A percentile compares a stretch with the other conserved stretches of the same genome.
These are phyloP conservation scores for Podila horticola DNA, from an alignment of 192 early-diverging fungal species.

Conservation along the genomic window DNA sequence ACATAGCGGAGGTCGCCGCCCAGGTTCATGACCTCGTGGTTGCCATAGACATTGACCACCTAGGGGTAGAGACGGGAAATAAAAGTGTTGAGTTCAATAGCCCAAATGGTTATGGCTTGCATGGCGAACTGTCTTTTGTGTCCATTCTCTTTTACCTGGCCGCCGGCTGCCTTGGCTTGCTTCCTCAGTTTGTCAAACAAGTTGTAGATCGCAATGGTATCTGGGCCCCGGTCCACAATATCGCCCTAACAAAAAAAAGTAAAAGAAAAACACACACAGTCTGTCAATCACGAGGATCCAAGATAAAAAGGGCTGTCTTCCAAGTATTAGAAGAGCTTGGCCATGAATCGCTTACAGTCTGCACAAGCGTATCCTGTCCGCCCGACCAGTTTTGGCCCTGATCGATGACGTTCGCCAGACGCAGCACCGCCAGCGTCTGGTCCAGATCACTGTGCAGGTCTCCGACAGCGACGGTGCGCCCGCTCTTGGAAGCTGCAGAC, in stretches of 20 bases:
- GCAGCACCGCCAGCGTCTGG: conserved; percentile 60
- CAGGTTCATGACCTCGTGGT: conserved; percentile 51
- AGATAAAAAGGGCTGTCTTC: not conserved
- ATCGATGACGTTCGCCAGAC: conserved; percentile 69
- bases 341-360: conserved; percentile 56
- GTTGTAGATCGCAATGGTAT: conserved; percentile 72
- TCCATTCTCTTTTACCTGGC: conserved; percentile 27
- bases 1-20: conserved; percentile 29
- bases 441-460: conserved; percentile 76
- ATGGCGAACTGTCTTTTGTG: no score
- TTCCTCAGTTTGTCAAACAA: conserved; percentile 61
- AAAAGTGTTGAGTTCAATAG: not conserved
- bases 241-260: conserved; percentile 59
- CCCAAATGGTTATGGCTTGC: no score
- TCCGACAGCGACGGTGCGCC: conserved; percentile 71
- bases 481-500: not conserved
- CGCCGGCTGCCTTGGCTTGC: conserved; percentile 61
- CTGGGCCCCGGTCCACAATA: conserved; percentile 72
- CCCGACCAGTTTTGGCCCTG: conserved; percentile 65
- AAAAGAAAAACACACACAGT: not conserved
- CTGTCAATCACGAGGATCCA: not conserved
- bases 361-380: conserved; percentile 65
- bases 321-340: not conserved
- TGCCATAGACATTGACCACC: conserved; percentile 31
- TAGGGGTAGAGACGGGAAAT: not conserved